Evolutionary conservation across 2,329 filamentous ascomycete genomes (phyloP).

Genomic region (Anisogramma anomala): DNA sequence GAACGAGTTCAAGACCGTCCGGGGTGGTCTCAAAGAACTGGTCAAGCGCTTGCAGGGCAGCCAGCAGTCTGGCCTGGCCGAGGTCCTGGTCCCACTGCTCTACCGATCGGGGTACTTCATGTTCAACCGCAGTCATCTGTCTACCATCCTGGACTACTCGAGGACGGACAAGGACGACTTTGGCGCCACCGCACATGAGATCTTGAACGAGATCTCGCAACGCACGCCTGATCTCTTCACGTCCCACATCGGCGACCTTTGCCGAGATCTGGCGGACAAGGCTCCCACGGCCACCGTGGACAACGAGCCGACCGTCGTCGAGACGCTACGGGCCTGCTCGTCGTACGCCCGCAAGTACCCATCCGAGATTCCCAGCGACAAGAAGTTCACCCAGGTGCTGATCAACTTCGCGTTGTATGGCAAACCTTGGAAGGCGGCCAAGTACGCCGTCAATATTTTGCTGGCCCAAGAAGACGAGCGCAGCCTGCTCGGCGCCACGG

Average conservation of each 20-base stretch:
- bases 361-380: constrained; percentile 68
- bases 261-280: constrained; percentile 71
- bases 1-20: constrained; percentile 84
- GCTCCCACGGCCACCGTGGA: constrained; percentile 57
- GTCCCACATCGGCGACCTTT: constrained; percentile 82
- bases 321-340: constrained; percentile 87
- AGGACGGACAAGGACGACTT: constrained; percentile 72
- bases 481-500: constrained; percentile 69
- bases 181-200: constrained; percentile 69
- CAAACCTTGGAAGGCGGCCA: constrained; percentile 69
- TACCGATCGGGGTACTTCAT: constrained; percentile 76
- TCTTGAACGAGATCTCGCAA: constrained; percentile 85
- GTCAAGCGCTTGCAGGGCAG: constrained; percentile 66
- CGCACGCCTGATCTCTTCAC: constrained; percentile 85
- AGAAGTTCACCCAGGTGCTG: constrained; percentile 70
- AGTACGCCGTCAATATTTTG: constrained; percentile 86
- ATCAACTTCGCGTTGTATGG: constrained; percentile 76
- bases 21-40: constrained; percentile 82
- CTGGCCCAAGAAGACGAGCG: constrained; percentile 62
- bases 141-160: constrained; percentile 78
- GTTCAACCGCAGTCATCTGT: constrained; percentile 89
- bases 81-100: constrained; percentile 70
- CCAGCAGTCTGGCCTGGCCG: constrained; percentile 53
- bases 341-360: constrained; percentile 82
- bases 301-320: constrained; percentile 66